Evolutionary conservation across 1,139 yeast species (phyloP).

Genomic region (Lodderomyces margitis): DNA sequence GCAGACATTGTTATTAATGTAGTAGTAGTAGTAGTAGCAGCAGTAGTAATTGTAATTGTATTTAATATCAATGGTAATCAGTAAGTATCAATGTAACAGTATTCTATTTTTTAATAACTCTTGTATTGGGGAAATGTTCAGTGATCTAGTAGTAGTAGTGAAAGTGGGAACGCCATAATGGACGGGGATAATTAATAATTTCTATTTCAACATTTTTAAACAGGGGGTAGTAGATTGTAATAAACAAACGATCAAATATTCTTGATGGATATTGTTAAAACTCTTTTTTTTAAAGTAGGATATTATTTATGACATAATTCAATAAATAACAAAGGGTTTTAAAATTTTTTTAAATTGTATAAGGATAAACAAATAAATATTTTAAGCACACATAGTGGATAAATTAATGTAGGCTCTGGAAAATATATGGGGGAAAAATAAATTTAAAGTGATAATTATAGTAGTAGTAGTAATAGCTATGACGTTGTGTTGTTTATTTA

Average conservation of each 20-base stretch:
- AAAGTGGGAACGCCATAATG: conserved; percentile 27
- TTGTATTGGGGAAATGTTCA: too few relatives aligned
- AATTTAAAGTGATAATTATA: conserved; percentile 6
- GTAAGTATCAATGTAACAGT: not conserved
- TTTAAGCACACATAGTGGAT: conserved; percentile 38
- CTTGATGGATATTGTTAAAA: not conserved
- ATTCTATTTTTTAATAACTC: not conserved
- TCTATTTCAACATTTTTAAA: conserved; percentile 27
- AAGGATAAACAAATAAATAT: conserved; percentile 11
- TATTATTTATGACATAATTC: conserved; percentile 3
- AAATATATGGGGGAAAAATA: conserved; percentile 17
- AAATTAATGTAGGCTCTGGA: conserved; percentile 9
- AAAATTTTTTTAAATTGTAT: conserved; percentile 4
- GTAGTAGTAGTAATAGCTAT: conserved; percentile 12
- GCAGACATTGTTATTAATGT: conserved; percentile 9
- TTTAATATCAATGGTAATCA: not conserved
- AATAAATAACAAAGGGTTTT: conserved; percentile 8
- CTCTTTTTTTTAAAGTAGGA: not conserved
- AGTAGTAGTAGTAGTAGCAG: conserved; percentile 13
- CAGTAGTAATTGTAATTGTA: conserved; percentile 25
- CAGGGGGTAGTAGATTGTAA: conserved; percentile 10
- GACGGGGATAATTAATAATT: conserved; percentile 21
- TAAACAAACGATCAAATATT: conserved; percentile 3
- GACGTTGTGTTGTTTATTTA: conserved; percentile 19
- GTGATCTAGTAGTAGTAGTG: conserved; percentile 6